Evolutionary conservation across 768 basidiomycete species (phyloP).

Genomic region (Boletus reticuloceps): DNA sequence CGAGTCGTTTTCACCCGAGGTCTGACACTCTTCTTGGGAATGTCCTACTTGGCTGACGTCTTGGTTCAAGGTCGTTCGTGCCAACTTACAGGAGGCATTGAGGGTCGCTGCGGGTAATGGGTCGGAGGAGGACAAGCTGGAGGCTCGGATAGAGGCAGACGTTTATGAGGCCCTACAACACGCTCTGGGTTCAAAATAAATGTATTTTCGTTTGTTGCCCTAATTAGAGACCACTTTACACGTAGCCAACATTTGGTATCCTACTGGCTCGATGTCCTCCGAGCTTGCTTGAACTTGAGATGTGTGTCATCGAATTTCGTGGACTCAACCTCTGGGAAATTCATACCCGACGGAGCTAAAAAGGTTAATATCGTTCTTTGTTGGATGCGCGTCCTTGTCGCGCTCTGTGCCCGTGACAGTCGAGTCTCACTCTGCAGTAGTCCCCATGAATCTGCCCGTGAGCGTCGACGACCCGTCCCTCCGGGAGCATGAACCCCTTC

Average conservation of each 20-base stretch:
- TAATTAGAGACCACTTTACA: slow-evolving; percentile 13
- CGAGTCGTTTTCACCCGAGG: slow-evolving; percentile 88
- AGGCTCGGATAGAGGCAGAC: slow-evolving; percentile 92
- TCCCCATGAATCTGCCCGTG: slow-evolving; percentile 18
- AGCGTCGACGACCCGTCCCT: slow-evolving; percentile 19
- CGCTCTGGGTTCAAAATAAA: slow-evolving; percentile 58
- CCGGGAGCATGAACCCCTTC: slow-evolving; percentile 21
- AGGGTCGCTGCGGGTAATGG: slow-evolving; percentile 79
- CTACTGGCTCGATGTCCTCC: too few relatives aligned
- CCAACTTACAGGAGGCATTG: slow-evolving; percentile 86
- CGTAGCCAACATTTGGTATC: neutral
- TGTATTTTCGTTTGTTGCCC: slow-evolving; percentile 3
- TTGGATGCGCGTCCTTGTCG: neutral
- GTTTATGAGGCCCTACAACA: slow-evolving; percentile 95
- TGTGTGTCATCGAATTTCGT: neutral
- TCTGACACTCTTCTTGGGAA: slow-evolving; percentile 34
- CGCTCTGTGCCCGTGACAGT: neutral
- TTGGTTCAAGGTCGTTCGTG: slow-evolving; percentile 73
- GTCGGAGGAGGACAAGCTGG: slow-evolving; percentile 89
- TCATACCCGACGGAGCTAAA: neutral
- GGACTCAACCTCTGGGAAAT: neutral
- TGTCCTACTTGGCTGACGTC: slow-evolving; percentile 3
- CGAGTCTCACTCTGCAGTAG: neutral
- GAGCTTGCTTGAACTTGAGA: too few relatives aligned
- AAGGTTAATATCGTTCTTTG: neutral